phyloP scores from a whole-genome alignment of 2,329 filamentous ascomycete species.

The Chaetomium olivaceum region DNA sequence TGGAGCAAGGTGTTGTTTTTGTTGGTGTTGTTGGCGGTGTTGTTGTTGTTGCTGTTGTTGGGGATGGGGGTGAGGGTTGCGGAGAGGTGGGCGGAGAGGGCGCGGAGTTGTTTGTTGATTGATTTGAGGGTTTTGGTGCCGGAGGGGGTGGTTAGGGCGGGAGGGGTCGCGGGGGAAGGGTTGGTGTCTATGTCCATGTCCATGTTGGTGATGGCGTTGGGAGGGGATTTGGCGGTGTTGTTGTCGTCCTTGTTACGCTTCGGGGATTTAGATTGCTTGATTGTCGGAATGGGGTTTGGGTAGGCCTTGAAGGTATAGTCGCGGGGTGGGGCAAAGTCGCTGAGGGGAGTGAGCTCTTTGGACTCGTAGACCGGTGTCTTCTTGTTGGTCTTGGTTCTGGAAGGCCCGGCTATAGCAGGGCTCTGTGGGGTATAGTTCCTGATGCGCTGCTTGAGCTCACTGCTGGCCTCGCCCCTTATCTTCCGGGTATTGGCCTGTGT shows the following conservation, averaged over 20 bases:
- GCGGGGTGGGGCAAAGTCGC: background rate
- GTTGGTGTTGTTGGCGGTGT: too few relatives aligned
- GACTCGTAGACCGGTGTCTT: background rate
- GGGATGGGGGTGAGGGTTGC: background rate
- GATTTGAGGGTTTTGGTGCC: constrained; percentile 23
- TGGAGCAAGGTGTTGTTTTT: too few relatives aligned
- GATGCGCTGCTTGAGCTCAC: background rate
- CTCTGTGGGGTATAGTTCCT: background rate
- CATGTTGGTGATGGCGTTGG: background rate
- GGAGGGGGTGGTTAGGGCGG: background rate
- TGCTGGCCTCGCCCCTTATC: background rate
- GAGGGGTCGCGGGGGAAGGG: background rate
- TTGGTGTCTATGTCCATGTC: background rate
- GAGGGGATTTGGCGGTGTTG: background rate
- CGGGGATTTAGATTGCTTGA: background rate
- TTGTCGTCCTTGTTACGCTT: background rate
- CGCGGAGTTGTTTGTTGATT: constrained; percentile 25
- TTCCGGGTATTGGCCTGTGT: constrained; percentile 15
- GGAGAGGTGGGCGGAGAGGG: constrained; percentile 12
- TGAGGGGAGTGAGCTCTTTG: constrained; percentile 2
- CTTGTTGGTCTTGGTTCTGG: background rate
- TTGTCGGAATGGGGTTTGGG: background rate
- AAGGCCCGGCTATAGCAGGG: background rate
- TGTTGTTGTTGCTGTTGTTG: background rate
- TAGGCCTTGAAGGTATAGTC: constrained; percentile 18